phyloP scores from a whole-genome alignment of 1,284 basidiomycete genomes.

The Irpex rosettiformis region DNA sequence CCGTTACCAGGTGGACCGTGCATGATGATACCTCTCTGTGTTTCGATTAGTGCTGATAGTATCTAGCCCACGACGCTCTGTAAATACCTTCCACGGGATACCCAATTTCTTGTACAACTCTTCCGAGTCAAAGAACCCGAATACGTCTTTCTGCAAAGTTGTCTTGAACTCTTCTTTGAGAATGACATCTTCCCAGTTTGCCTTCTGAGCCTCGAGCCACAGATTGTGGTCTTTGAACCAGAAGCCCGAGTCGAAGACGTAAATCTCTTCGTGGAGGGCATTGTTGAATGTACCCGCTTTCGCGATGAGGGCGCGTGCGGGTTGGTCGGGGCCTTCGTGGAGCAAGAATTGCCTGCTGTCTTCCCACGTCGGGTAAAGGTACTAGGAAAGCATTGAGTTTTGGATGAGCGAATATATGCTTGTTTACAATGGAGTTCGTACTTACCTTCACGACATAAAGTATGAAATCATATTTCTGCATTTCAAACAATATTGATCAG shows the following conservation, averaged over 20 bases:
- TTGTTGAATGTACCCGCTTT: slow-evolving; percentile 48
- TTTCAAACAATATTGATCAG: not conserved
- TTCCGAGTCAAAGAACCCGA: slow-evolving; percentile 74
- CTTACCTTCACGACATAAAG: slow-evolving; percentile 45
- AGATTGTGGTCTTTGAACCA: slow-evolving; percentile 65
- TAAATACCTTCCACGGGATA: slow-evolving; percentile 76
- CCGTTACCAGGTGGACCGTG: slow-evolving; percentile 80
- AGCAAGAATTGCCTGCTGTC: slow-evolving; percentile 47
- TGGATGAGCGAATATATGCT: not conserved
- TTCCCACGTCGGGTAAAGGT: slow-evolving; percentile 34
- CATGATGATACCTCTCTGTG: slow-evolving; percentile 69
- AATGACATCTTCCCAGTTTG: slow-evolving; percentile 73
- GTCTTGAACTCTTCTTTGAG: slow-evolving; percentile 71
- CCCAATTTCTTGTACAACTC: slow-evolving; percentile 65
- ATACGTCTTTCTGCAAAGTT: slow-evolving; percentile 64
- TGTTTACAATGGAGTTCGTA: slow-evolving; percentile 1
- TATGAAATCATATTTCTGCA: slow-evolving; percentile 44
- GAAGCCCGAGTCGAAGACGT: slow-evolving; percentile 67
- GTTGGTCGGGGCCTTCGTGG: slow-evolving; percentile 56
- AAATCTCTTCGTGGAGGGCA: slow-evolving; percentile 63
- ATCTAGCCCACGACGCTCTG: not conserved
- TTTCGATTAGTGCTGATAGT: not conserved
- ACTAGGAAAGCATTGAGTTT: slow-evolving; percentile 33
- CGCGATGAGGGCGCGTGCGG: slow-evolving; percentile 51
- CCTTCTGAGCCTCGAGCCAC: slow-evolving; percentile 70